These are phyloP conservation scores for Chalciporus sphaerocephalus DNA, from an alignment of 768 basidiomycete genomes.

Conservation along the genomic window DNA sequence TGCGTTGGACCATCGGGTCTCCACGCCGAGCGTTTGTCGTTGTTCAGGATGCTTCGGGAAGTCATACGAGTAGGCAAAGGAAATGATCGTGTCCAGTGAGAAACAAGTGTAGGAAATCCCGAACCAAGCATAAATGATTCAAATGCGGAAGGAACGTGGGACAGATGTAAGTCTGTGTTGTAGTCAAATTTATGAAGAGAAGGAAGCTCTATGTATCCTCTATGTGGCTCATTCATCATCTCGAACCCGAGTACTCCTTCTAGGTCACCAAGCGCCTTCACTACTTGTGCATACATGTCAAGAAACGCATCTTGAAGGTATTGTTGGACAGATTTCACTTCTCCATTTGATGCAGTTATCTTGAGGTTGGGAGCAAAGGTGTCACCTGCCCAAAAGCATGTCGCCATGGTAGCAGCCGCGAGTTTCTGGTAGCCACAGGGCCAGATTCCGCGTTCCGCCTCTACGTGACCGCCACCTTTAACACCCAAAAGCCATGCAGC, in stretches of 20 bases:
- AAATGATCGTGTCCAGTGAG: slow-evolving; percentile 79
- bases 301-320: slow-evolving; percentile 83
- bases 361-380: slow-evolving; percentile 75
- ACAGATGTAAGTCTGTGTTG: slow-evolving; percentile 89
- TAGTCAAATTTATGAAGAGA: slow-evolving; percentile 88
- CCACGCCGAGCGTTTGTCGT: slow-evolving; percentile 62
- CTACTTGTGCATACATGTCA: slow-evolving; percentile 69
- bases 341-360: slow-evolving; percentile 43
- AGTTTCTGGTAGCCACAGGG: slow-evolving; percentile 93
- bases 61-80: slow-evolving; percentile 79
- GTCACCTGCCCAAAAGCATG: slow-evolving; percentile 91
- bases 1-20: slow-evolving; percentile 64
- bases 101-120: slow-evolving; percentile 77
- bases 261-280: slow-evolving; percentile 62
- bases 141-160: slow-evolving; percentile 72
- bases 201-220: slow-evolving; percentile 81
- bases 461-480: slow-evolving; percentile 67
- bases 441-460: slow-evolving; percentile 83
- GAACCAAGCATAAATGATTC: slow-evolving; percentile 92
- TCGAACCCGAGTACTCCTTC: slow-evolving; percentile 87
- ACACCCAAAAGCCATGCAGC: slow-evolving; percentile 87
- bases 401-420: slow-evolving; percentile 90
- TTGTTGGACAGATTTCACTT: slow-evolving; percentile 63
- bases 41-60: slow-evolving; percentile 55
- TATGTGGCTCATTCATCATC: slow-evolving; percentile 95